Evolutionary conservation across 768 basidiomycete species (phyloP), one percentile per base, ranked within the genome.

Genomic region (Phaeolepiota aurea): DNA sequence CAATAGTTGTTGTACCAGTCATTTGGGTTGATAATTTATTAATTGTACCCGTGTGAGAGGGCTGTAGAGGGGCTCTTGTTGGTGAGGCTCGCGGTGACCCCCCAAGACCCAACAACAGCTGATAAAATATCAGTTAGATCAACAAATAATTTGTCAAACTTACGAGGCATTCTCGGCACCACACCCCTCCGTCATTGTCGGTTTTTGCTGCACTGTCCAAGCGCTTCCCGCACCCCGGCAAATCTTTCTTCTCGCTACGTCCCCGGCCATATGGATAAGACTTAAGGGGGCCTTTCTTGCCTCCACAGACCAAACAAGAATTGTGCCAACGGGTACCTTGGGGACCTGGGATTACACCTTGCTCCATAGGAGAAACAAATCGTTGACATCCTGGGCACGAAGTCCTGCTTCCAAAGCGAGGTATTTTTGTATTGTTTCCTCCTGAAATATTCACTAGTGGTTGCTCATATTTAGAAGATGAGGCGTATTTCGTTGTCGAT

Each of bases 81-180:
- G 79, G 74, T n/a, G 81, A 76, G 2, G 66, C 57, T 40, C 67
- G 68, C 21, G 74, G 72, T 0, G 75, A 65, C 28, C 61, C 66
- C 32, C 74, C 70, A 39, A 68, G 54, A 28, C 66, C 63, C 35
- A 84, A 65, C 12, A 84, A 59, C 19, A 83, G 63, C 82, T 86
- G 40, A 16, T 34, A 40, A 49, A 13, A 12, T 18, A 20, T 45
- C 4, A 40, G 31, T 5, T 7, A 15, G 32, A 3, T 12, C 7
- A 19, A 12, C 23, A 16, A 12, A 28, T 33, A 16, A 14, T 22
- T 36, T 41, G 20, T 13, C n/a, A 36, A 38, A 63, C 77, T 63
- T 48, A 89, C 87, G 53, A 79, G 64, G 57, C 88, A 91, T 59
- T 88, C 87, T 50, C 86, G 71, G 58, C 88, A 91, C 83, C 86